Conservation (phyloP, 257 asterid species). For the Solanum rostratum region DNA sequence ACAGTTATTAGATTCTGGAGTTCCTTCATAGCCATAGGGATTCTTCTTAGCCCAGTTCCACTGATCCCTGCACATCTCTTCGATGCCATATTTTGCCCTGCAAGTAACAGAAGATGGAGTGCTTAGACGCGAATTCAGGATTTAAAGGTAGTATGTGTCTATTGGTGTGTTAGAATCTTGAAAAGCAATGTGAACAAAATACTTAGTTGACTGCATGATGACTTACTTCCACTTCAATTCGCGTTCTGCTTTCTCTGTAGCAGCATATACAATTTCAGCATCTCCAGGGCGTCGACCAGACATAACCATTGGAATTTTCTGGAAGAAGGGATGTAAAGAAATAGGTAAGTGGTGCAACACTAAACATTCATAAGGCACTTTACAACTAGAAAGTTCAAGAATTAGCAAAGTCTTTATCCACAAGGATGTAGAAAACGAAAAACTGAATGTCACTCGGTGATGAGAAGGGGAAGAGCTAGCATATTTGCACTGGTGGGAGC, state of each 20-base stretch:
- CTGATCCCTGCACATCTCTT: conserved; percentile 87
- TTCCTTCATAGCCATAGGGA: conserved; percentile 60
- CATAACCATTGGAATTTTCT: conserved; percentile 82
- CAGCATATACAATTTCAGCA: conserved; percentile 83
- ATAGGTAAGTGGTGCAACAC: neutral
- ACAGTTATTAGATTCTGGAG: conserved; percentile 8
- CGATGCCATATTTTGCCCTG: conserved; percentile 73
- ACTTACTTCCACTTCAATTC: conserved; percentile 96
- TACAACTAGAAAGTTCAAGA: neutral
- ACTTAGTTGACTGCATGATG: neutral
- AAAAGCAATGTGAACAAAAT: neutral
- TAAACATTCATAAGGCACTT: neutral
- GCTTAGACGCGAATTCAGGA: neutral
- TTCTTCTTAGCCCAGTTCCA: conserved; percentile 99
- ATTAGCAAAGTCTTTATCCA: neutral
- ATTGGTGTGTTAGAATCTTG: neutral
- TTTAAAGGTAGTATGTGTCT: neutral
- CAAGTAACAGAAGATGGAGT: neutral
- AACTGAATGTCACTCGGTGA: neutral
- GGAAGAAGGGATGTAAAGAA: neutral
- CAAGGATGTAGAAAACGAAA: neutral
- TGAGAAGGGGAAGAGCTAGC: neutral
- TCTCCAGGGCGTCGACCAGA: conserved; percentile 95
- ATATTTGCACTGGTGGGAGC: neutral
- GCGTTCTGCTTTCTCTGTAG: conserved; percentile 75